phyloP scores from a whole-genome alignment of 1,139 yeast species.

The Yamadazyma buinensis region DNA sequence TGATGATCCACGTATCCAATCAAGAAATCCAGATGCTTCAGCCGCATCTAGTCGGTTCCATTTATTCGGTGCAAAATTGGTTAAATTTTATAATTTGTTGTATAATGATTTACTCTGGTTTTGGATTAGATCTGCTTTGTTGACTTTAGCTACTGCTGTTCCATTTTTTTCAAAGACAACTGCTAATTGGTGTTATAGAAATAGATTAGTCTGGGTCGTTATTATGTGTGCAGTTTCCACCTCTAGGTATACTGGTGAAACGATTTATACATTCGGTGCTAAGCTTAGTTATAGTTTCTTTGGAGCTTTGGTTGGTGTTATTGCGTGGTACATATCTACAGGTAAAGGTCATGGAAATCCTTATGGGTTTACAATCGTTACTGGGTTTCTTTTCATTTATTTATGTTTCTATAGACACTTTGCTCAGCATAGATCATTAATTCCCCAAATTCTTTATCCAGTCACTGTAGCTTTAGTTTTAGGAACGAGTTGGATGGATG shows the following conservation, averaged over 20 bases:
- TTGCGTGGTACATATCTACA: conserved; percentile 36
- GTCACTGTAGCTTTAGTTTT: conserved; percentile 31
- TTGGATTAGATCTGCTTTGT: conserved; percentile 27
- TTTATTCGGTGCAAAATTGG: conserved; percentile 16
- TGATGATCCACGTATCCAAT: conserved; percentile 5
- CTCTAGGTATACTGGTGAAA: conserved; percentile 31
- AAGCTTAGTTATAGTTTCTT: conserved; percentile 27
- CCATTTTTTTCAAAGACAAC: conserved; percentile 30
- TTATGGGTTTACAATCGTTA: conserved; percentile 31
- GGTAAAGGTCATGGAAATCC: conserved; percentile 30
- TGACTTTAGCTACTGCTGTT: conserved; percentile 22
- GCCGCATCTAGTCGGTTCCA: conserved; percentile 24
- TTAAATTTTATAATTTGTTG: conserved; percentile 15
- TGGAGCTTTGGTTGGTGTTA: conserved; percentile 32
- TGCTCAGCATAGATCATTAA: conserved; percentile 24
- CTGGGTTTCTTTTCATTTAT: conserved; percentile 24
- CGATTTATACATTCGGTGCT: conserved; percentile 25
- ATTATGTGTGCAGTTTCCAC: conserved; percentile 33
- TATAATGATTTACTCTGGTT: conserved; percentile 26
- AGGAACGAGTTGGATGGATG: conserved; percentile 30
- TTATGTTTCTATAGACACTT: conserved; percentile 30
- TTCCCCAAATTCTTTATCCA: conserved; percentile 28
- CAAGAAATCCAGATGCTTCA: conserved; percentile 27
- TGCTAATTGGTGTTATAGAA: conserved; percentile 27
- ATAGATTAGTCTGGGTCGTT: conserved; percentile 32